Evolutionary conservation across 176 grass and related monocot species (phyloP), one percentile per base, ranked within the genome.

Genomic region (Otatea glauca): DNA sequence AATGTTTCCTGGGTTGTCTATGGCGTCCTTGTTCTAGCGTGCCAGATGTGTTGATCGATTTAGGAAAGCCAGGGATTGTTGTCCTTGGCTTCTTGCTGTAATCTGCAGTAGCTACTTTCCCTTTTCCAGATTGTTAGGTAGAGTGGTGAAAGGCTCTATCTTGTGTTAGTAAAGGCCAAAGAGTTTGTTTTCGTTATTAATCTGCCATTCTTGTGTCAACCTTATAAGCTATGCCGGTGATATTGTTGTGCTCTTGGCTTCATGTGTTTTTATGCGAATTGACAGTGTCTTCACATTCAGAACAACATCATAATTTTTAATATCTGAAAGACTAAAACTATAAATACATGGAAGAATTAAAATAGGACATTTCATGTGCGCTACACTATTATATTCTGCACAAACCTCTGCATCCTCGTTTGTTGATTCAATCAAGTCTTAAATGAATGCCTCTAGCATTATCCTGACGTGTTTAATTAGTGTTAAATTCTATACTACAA

Each of bases 371-470:
- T 15, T 78, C 54, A 83, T 35, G 3, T n/a, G 2, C 6, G 38
- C 49, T 42, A 4, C 11, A 39, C 0, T 17, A 58, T 35, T 84
- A 29, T 84, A 14, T 42, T 62, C 2, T 49, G 18, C 17, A 63
- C 65, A 39, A 38, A 15, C 25, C 11, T 63, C 11, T 32, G 5
- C 25, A 64, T 6, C 15, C 6, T 17, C 25, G 23, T 15, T 7
- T 63, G 6, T 61, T 60, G 11, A 72, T 82, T 58, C 42, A 7
- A 32, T 61, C 7, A 75, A 62, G n/a, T 89, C 51, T 81, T 61
- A 25, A 78, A 78, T 6, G 14, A 35, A 18, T 0, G 4, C 27
- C 20, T 84, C 27, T 25, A 72, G 74, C 48, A 54, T 79, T 67
- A 35, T 35, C 45, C 43, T 45, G 2, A 45, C 43, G 43, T 45